These are phyloP conservation scores for Neurospora sp. DNA, from an alignment of 495 filamentous ascomycete species.

Conservation along the genomic window DNA sequence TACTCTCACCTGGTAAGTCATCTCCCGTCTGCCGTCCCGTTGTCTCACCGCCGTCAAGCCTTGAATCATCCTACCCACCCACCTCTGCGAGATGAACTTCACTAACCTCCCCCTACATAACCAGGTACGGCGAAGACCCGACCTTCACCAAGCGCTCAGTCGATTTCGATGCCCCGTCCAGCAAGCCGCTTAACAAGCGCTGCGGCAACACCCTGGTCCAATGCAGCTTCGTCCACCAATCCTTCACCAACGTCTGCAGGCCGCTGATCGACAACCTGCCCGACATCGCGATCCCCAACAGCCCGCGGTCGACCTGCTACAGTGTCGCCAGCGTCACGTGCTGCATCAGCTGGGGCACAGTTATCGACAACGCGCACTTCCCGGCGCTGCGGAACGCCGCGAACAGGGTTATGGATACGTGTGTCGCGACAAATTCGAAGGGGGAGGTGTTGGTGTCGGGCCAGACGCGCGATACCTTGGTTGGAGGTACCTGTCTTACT, in stretches of 20 bases:
- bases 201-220: not conserved
- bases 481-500: not conserved
- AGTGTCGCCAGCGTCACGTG: not conserved
- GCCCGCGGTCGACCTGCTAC: not conserved
- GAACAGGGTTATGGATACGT: not conserved
- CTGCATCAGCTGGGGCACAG: not conserved
- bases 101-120: not conserved
- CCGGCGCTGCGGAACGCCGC: not conserved
- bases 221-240: not conserved
- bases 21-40: not conserved
- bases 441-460: not conserved
- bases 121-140: not conserved
- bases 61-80: not conserved
- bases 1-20: not conserved
- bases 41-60: not conserved
- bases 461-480: not conserved
- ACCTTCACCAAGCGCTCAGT: not conserved
- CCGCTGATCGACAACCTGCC: not conserved
- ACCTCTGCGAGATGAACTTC: not conserved
- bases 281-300: not conserved
- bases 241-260: not conserved
- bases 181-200: not conserved
- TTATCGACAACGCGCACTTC: not conserved
- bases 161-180: not conserved
- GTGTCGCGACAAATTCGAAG: not conserved